Evolutionary conservation across 169 alveolate species (phyloP).

Genomic region (Plasmodium gallinaceum): DNA sequence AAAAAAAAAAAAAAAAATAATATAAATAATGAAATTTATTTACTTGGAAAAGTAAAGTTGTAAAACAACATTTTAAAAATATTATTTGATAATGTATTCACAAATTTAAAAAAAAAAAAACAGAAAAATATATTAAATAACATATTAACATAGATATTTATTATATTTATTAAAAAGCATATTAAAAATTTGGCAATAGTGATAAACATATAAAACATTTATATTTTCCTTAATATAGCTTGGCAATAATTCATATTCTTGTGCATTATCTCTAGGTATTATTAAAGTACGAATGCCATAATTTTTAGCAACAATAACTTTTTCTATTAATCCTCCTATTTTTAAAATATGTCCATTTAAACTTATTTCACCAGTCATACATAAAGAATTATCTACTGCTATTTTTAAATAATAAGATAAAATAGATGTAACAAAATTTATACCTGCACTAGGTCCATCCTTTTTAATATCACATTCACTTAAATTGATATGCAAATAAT

Average conservation of each 20-base stretch:
- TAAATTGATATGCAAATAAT: slow-evolving; percentile 92
- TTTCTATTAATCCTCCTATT: slow-evolving; percentile 95
- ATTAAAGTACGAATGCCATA: slow-evolving; percentile 90
- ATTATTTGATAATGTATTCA: no score
- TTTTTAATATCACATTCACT: slow-evolving; percentile 97
- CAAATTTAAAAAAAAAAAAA: no score
- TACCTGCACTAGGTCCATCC: slow-evolving; percentile 97
- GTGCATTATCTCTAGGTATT: slow-evolving; percentile 84
- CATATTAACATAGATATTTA: no score
- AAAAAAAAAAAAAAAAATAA: no score
- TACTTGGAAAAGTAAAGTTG: no score
- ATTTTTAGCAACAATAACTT: slow-evolving; percentile 93
- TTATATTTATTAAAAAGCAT: slow-evolving; percentile 12
- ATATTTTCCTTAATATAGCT: slow-evolving; percentile 80
- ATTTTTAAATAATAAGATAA: slow-evolving; percentile 87
- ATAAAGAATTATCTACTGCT: slow-evolving; percentile 86
- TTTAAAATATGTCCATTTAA: slow-evolving; percentile 94
- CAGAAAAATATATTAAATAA: no score
- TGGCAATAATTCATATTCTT: slow-evolving; percentile 83
- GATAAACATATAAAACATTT: slow-evolving; percentile 81
- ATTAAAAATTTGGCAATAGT: slow-evolving; percentile 83
- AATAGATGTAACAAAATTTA: slow-evolving; percentile 93
- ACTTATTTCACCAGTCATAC: slow-evolving; percentile 98
- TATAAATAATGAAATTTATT: no score
- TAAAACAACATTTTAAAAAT: no score